Evolutionary conservation across 805 yeast species (phyloP).

Genomic region (Starmerella bombi): DNA sequence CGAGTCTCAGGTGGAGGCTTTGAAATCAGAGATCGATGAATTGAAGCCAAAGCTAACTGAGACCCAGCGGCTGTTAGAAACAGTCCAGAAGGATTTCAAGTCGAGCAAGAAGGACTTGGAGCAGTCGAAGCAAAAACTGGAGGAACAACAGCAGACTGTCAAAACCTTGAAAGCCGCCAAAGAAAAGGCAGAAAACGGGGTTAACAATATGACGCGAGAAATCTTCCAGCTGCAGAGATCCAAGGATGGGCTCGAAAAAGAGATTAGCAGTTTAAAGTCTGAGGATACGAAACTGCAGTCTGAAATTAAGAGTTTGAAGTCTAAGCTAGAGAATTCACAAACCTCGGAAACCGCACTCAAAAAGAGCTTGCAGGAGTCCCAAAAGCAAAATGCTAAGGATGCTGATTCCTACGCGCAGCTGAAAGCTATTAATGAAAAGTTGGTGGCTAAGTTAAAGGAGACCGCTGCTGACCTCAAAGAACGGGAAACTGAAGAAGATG

Average conservation of each 20-base stretch:
- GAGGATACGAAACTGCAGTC: constrained; percentile 20
- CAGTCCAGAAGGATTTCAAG: not conserved
- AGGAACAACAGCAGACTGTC: constrained; percentile 20
- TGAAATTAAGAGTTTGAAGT: constrained; percentile 20
- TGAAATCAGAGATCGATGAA: constrained; percentile 1
- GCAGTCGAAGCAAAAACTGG: not conserved
- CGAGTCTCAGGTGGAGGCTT: constrained; percentile 13
- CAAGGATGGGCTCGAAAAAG: constrained; percentile 31
- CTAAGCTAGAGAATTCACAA: constrained; percentile 17
- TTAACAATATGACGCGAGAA: constrained; percentile 82
- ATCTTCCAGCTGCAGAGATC: constrained; percentile 51
- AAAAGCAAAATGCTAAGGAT: constrained; percentile 21
- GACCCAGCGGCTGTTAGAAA: not conserved
- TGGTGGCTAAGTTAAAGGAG: constrained; percentile 33
- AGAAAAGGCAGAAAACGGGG: constrained; percentile 66
- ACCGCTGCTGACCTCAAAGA: constrained; percentile 17
- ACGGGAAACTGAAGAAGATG: constrained; percentile 19
- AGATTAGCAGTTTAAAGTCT: constrained; percentile 5
- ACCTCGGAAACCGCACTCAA: constrained; percentile 13
- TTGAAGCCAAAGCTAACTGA: constrained; percentile 1
- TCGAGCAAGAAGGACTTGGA: not conserved
- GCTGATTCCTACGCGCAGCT: constrained; percentile 22
- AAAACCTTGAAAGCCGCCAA: constrained; percentile 33
- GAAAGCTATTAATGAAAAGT: constrained; percentile 29
- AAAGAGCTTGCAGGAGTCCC: constrained; percentile 23